These are phyloP conservation scores for Hirschioporus abietinus DNA, from an alignment of 768 basidiomycete species.

Conservation along the genomic window DNA sequence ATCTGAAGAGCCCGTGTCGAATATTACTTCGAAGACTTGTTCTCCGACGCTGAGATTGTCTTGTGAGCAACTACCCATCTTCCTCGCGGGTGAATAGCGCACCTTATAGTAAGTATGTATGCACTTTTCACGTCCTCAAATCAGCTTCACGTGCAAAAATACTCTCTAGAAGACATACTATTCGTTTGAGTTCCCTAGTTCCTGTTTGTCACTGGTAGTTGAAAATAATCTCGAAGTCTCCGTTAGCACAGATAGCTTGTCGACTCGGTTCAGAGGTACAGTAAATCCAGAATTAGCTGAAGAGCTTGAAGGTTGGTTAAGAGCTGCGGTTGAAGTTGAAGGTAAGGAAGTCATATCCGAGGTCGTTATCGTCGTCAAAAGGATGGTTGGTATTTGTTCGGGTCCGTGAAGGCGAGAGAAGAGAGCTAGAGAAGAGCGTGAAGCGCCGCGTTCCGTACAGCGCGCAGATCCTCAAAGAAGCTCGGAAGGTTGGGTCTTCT, in stretches of 20 bases:
- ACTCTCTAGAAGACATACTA: background rate
- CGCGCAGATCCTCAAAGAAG: background rate
- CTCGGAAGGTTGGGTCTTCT: background rate
- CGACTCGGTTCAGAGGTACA: background rate
- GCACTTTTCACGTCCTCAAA: background rate
- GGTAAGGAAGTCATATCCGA: background rate
- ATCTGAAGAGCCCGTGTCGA: constrained; percentile 58
- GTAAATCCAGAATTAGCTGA: background rate
- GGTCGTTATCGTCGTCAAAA: background rate
- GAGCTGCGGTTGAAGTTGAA: background rate
- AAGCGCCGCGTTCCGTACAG: background rate
- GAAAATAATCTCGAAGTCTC: background rate
- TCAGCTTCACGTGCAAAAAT: background rate
- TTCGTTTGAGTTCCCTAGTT: background rate
- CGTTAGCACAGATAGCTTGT: background rate
- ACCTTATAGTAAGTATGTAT: constrained; percentile 3
- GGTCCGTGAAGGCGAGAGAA: background rate
- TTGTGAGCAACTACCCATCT: background rate
- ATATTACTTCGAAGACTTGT: constrained; percentile 38
- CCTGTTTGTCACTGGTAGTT: background rate
- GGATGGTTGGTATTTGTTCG: background rate
- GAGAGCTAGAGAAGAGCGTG: background rate
- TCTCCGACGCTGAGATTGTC: constrained; percentile 28
- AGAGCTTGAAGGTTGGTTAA: background rate
- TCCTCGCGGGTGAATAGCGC: background rate